phyloP scores from a whole-genome alignment of 2,329 filamentous ascomycete species.

The Didymellaceae sp. region DNA sequence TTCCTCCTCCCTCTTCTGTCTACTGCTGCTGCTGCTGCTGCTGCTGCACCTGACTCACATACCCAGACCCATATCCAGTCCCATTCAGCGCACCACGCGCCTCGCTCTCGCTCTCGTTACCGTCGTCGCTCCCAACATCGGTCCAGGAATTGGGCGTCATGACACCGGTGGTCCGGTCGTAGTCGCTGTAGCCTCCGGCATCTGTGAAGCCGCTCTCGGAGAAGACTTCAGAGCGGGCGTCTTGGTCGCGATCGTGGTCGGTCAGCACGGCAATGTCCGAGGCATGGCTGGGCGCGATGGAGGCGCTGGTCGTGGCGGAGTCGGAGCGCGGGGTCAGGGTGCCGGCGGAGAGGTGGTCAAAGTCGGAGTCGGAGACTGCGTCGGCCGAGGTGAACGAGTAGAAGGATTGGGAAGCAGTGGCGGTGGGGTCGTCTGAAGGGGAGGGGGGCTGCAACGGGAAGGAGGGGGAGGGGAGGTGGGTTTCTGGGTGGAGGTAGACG shows the following conservation, averaged over 20 bases:
- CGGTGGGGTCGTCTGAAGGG: constrained; percentile 29
- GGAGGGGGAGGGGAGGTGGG: constrained; percentile 2
- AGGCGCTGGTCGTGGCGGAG: constrained; percentile 38
- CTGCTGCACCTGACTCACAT: constrained; percentile 40
- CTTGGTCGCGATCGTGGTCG: constrained; percentile 43
- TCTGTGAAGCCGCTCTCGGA: constrained; percentile 47
- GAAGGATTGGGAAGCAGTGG: constrained; percentile 47
- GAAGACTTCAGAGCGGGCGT: constrained; percentile 43
- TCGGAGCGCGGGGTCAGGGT: constrained; percentile 50
- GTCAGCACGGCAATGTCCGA: constrained; percentile 46
- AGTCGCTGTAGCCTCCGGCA: constrained; percentile 44
- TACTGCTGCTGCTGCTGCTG: no score
- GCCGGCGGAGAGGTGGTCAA: no score
- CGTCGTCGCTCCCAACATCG: constrained; percentile 50
- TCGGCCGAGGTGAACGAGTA: constrained; percentile 47
- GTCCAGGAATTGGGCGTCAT: constrained; percentile 50
- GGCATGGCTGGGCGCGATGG: constrained; percentile 38
- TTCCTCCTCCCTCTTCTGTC: no score
- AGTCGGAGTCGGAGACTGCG: no score
- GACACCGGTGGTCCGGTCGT: constrained; percentile 30
- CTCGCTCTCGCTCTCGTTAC: constrained; percentile 49
- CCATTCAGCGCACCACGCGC: no score
- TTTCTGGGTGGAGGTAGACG: constrained; percentile 17
- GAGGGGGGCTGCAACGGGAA: constrained; percentile 28
- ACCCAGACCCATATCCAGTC: constrained; percentile 30